Evolutionary conservation across 2,329 filamentous ascomycete genomes (phyloP).

Genomic region (Alternaria burnsii): DNA sequence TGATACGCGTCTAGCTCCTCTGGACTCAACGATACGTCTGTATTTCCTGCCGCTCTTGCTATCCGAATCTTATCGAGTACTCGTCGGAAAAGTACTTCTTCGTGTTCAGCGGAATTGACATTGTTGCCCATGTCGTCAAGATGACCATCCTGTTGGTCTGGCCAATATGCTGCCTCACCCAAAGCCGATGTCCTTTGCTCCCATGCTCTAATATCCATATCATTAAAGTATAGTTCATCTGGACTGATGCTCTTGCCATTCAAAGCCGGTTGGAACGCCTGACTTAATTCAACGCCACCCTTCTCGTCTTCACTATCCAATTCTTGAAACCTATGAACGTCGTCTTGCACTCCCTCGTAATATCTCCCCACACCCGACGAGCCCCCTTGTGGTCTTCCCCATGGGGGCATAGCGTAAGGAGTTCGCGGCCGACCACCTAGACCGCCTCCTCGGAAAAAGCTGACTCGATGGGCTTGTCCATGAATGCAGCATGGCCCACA

Average conservation of each 20-base stretch:
- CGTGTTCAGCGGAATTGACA: constrained; percentile 58
- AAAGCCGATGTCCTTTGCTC: constrained; percentile 53
- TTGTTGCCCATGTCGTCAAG: constrained; percentile 54
- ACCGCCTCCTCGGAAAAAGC: constrained; percentile 99
- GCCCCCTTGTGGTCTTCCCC: constrained; percentile 99
- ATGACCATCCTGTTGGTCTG: constrained; percentile 62
- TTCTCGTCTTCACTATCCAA: constrained; percentile 64
- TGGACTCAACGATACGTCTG: constrained; percentile 80
- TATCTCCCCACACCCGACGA: constrained; percentile 57
- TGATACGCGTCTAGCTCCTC: constrained; percentile 84
- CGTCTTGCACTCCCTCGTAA: constrained; percentile 57
- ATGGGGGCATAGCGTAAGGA: constrained; percentile 89
- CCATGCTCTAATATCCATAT: constrained; percentile 56
- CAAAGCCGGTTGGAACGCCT: constrained; percentile 44
- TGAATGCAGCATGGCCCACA: constrained; percentile 89
- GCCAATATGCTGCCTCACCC: constrained; percentile 59
- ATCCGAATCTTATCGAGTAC: constrained; percentile 82
- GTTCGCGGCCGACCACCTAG: constrained; percentile 99
- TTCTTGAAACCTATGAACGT: constrained; percentile 70
- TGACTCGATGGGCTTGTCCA: constrained; percentile 99
- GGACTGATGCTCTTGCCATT: constrained; percentile 49
- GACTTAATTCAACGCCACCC: constrained; percentile 55
- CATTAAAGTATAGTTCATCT: constrained; percentile 60
- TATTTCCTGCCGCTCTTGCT: constrained; percentile 77
- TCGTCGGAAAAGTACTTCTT: constrained; percentile 78